A percentile compares a stretch with the other conserved stretches of the same genome.
These are phyloP conservation scores for Talaromyces verruculosus DNA, from an alignment of 2,329 filamentous ascomycete species.

Conservation along the genomic window DNA sequence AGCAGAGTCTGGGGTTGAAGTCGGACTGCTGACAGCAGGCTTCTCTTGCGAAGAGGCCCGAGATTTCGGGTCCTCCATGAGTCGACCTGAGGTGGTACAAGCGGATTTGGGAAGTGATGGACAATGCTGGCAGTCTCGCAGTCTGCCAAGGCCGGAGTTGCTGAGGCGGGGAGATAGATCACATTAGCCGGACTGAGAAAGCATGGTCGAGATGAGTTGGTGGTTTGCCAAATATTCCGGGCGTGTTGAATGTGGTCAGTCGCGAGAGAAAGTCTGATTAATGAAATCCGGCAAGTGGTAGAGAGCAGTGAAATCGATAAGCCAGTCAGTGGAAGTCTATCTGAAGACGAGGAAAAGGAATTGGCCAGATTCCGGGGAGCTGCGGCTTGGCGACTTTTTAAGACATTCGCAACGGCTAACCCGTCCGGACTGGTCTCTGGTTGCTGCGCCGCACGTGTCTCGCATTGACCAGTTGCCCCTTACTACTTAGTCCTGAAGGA, in stretches of 20 bases:
- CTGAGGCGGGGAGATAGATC: conserved; percentile 5
- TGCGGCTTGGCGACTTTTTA: conserved; percentile 3
- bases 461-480: background rate
- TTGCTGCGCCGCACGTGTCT: conserved; percentile 3
- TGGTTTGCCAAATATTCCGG: background rate
- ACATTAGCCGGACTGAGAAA: background rate
- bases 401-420: background rate
- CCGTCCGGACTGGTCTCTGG: background rate
- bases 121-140: background rate
- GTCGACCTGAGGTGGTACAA: background rate
- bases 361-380: background rate
- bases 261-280: background rate
- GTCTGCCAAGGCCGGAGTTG: conserved; percentile 9
- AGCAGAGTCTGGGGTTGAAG: background rate
- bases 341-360: background rate
- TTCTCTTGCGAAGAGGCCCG: conserved; percentile 15
- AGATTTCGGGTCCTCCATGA: conserved; percentile 15
- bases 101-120: background rate
- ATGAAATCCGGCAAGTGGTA: background rate
- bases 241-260: too few relatives aligned
- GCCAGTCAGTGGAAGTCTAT: background rate
- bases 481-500: background rate
- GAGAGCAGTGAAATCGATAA: background rate
- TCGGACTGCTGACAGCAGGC: conserved; percentile 5
- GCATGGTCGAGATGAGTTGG: background rate